Evolutionary conservation across 2,329 filamentous ascomycete genomes (phyloP).

Genomic region (Neonectria sp.): DNA sequence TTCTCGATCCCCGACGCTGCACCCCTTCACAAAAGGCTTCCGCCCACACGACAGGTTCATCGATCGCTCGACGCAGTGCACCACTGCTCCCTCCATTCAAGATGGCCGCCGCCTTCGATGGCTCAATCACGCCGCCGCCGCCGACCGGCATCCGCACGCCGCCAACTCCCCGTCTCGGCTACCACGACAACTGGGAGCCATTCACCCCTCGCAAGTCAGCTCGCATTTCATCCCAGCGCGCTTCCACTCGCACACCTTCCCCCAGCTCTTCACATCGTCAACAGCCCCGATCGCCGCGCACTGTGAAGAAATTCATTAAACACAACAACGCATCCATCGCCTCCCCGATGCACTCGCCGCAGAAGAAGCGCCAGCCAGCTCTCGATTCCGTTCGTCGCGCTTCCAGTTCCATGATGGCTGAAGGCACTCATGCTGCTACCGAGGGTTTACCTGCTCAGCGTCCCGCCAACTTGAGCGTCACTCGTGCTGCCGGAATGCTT

Average conservation of each 20-base stretch:
- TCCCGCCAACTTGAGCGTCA: constrained; percentile 46
- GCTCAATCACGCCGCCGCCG: constrained; percentile 73
- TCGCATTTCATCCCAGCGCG: constrained; percentile 72
- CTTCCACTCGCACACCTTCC: constrained; percentile 68
- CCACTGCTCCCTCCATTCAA: constrained; percentile 35
- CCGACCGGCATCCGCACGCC: constrained; percentile 74
- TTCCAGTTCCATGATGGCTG: constrained; percentile 61
- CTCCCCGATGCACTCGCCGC: constrained; percentile 63
- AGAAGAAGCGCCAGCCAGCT: constrained; percentile 65
- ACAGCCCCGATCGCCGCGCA: constrained; percentile 51
- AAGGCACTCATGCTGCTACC: constrained; percentile 60
- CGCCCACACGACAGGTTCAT: constrained; percentile 24
- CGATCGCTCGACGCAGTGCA: constrained; percentile 27
- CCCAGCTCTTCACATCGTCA: constrained; percentile 58
- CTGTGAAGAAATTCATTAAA: constrained; percentile 50
- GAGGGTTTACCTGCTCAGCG: constrained; percentile 47
- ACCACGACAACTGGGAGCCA: constrained; percentile 78
- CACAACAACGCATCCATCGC: constrained; percentile 51
- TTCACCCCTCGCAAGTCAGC: constrained; percentile 80
- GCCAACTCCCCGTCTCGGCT: constrained; percentile 77
- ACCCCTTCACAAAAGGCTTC: constrained; percentile 22
- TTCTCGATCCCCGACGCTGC: constrained; percentile 36
- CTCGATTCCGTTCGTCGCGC: constrained; percentile 65
- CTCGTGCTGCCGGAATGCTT: constrained; percentile 70
- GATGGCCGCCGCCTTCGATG: constrained; percentile 48